phyloP scores from a whole-genome alignment of 176 grass and related monocot genomes.

The Pontederia paniculata region DNA sequence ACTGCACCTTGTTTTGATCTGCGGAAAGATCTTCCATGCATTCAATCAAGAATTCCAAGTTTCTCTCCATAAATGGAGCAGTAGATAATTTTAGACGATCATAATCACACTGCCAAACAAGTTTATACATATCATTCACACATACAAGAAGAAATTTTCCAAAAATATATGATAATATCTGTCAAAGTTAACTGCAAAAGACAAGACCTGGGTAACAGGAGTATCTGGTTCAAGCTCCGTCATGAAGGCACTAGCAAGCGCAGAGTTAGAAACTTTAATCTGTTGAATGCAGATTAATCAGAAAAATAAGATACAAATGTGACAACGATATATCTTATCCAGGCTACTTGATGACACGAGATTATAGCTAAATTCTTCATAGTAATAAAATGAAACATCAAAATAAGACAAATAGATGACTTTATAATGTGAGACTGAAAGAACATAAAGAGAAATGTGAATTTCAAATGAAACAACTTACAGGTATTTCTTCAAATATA shows the following conservation, averaged over 20 bases:
- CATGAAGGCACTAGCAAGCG: constrained; percentile 96
- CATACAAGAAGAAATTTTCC: not conserved
- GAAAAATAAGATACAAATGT: not conserved
- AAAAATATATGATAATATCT: constrained; percentile 6
- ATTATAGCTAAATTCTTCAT: not conserved
- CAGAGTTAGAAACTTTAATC: constrained; percentile 99
- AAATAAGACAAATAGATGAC: constrained; percentile 5
- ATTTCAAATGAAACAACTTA: constrained; percentile 21
- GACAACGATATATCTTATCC: not conserved
- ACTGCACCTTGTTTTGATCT: not conserved
- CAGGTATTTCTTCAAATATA: constrained; percentile 98
- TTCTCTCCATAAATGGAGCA: constrained; percentile 96
- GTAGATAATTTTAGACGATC: constrained; percentile 60
- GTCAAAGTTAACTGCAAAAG: constrained; percentile 8
- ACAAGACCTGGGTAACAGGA: constrained; percentile 60
- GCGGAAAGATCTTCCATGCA: constrained; percentile 97
- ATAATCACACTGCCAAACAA: constrained; percentile 31
- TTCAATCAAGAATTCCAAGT: constrained; percentile 89
- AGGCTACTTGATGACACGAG: not conserved
- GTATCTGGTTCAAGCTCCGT: constrained; percentile 85
- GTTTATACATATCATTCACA: not conserved
- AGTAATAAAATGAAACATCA: constrained; percentile 2
- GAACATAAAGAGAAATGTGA: not conserved
- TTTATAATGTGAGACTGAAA: not conserved
- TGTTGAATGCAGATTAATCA: constrained; percentile 11